These are phyloP conservation scores for Helminthosporium solani DNA, from an alignment of 2,329 filamentous ascomycete species.

Conservation along the genomic window DNA sequence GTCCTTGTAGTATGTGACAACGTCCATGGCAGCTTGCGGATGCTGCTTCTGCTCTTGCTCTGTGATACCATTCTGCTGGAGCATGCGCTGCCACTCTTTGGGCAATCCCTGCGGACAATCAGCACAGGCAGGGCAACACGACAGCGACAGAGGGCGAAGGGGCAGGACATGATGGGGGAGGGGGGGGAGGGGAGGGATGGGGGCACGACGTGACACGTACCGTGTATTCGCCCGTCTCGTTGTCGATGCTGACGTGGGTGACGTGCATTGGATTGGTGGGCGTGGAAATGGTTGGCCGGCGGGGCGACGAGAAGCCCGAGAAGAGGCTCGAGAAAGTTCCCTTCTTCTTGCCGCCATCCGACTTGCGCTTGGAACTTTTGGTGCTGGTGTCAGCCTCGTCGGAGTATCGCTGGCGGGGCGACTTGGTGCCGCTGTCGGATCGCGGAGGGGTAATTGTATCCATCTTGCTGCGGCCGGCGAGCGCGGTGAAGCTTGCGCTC, in stretches of 20 bases:
- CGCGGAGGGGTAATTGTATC: slow-evolving; percentile 41
- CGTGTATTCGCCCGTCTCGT: slow-evolving; percentile 92
- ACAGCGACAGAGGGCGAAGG: slow-evolving; percentile 1
- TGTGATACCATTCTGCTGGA: slow-evolving; percentile 93
- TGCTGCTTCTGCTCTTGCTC: slow-evolving; percentile 95
- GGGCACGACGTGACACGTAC: slow-evolving; percentile 53
- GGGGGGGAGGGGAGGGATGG: not conserved
- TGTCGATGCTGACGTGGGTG: slow-evolving; percentile 96
- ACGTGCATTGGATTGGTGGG: slow-evolving; percentile 97
- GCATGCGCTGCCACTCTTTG: slow-evolving; percentile 94
- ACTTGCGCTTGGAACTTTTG: slow-evolving; percentile 28
- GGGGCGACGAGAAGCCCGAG: slow-evolving; percentile 61
- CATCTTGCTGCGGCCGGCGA: slow-evolving; percentile 44
- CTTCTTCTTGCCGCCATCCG: slow-evolving; percentile 44
- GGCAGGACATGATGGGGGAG: too few species aligned
- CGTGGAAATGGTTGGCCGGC: slow-evolving; percentile 92
- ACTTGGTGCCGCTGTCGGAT: slow-evolving; percentile 34
- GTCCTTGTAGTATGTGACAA: slow-evolving; percentile 96
- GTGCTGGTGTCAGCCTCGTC: slow-evolving; percentile 35
- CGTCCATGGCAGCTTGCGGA: slow-evolving; percentile 91
- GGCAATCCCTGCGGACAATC: slow-evolving; percentile 70
- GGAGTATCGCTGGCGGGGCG: slow-evolving; percentile 44
- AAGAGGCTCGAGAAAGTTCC: slow-evolving; percentile 43
- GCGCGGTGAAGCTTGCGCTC: slow-evolving; percentile 46
- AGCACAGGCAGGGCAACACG: slow-evolving; percentile 2